Base-by-base conservation (phyloP, 768 basidiomycete species). In the Boletus pseudopeckii region DNA sequence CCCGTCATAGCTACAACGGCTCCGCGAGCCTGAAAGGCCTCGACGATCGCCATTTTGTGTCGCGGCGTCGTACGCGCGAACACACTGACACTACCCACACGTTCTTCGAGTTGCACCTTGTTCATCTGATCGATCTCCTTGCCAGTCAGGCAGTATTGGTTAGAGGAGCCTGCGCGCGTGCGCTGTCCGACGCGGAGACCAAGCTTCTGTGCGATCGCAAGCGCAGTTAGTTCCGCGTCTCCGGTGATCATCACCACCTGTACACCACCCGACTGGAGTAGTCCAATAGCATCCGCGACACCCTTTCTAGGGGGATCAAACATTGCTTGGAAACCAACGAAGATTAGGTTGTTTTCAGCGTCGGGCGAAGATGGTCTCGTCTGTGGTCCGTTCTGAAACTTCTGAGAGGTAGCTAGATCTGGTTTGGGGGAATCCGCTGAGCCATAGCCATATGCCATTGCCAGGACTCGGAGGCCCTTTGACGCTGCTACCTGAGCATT, bases 171-270 rank as follows among this genome's bases (percentile, higher is more conserved):
- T 50, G 76, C 73, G 1, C 62, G 63, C 42, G 50, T 72, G 47
- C 72, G 76, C 10, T 56, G 53, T 26, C 84, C 84, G 24, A 94
- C 81, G 11, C 82, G 79, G 62, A 98, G 73, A 24, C 95, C 95
- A 17, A 98, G 80, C 62, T 91, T 79, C 64, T 82, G 80, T 34
- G 93, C 96, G 53, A 97, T 96, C 45, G 90, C 84, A 33, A 95
- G 64, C 3, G 96, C 95, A 1, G 95, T 98, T 50, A 86, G 79
- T 70, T 94, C 92, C 34, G 93, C 86, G 63, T 98, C 95, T 5
- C 95, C 95, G 0, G 96, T 98, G 66, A 98, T 97, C 95, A 98
- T 98, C 41, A 98, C 87, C n/a, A 98, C 86, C 63, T 95, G 92
- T 45, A 98, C 88, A 5, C 94, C 92, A 24, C 90, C 94, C 26